phyloP scores from a whole-genome alignment of 2,329 filamentous ascomycete genomes.

The Paecilomyces fulvus region DNA sequence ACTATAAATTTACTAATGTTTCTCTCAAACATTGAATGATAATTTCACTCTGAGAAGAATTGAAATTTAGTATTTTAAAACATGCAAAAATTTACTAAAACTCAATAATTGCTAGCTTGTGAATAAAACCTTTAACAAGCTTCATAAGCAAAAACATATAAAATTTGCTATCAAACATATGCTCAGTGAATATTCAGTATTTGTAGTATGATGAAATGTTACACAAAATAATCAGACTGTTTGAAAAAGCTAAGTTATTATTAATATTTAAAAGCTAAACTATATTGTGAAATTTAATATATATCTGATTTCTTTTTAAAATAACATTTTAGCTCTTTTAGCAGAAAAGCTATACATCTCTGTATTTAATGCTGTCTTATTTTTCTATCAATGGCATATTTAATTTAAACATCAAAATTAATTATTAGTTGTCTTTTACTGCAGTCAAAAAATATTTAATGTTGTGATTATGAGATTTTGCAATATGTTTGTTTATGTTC shows the following conservation, averaged over 20 bases:
- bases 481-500: too few species aligned
- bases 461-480: too few species aligned
- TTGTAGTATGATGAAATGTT: neutral
- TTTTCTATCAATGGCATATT: too few species aligned
- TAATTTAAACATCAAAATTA: too few species aligned
- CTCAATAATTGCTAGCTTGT: neutral
- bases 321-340: neutral
- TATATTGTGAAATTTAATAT: neutral
- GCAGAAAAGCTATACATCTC: neutral
- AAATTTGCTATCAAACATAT: neutral
- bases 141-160: neutral
- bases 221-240: neutral
- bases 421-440: too few species aligned
- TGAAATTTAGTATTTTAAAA: neutral
- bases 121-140: neutral
- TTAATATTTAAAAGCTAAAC: neutral
- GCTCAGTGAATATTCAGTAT: neutral
- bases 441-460: too few species aligned
- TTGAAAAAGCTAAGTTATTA: neutral
- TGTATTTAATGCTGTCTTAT: neutral
- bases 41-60: neutral
- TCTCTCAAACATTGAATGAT: neutral
- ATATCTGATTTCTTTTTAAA: neutral
- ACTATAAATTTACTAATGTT: neutral
- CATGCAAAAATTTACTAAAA: neutral